phyloP scores from a whole-genome alignment of 768 basidiomycete species.

The Lactarius hengduanensis region DNA sequence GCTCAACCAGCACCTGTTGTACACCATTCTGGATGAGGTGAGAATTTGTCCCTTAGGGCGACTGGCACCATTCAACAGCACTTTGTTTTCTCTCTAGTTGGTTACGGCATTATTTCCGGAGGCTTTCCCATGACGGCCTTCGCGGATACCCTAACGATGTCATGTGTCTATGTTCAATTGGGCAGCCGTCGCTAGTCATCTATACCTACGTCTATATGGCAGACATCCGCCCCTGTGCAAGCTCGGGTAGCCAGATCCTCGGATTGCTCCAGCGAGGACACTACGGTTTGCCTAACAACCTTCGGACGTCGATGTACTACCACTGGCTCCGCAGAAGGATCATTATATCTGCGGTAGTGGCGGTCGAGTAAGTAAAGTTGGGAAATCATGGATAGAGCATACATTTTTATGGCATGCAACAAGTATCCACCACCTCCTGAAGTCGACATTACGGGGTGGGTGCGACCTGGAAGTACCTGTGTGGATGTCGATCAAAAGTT shows the following conservation, averaged over 20 bases:
- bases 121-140: slow-evolving; percentile 25
- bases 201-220: background rate
- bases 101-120: slow-evolving; percentile 64
- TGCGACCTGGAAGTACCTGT: slow-evolving; percentile 87
- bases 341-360: slow-evolving; percentile 46
- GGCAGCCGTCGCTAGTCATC: slow-evolving; percentile 7
- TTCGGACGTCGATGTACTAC: slow-evolving; percentile 45
- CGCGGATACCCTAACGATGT: background rate
- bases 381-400: slow-evolving; percentile 29
- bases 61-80: background rate
- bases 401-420: slow-evolving; percentile 87
- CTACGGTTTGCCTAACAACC: slow-evolving; percentile 32
- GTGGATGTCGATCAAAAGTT: background rate
- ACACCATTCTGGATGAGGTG: slow-evolving; percentile 90
- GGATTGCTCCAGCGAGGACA: background rate
- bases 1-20: slow-evolving; percentile 90
- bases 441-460: slow-evolving; percentile 92
- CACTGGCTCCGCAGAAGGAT: slow-evolving; percentile 58
- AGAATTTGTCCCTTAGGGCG: slow-evolving; percentile 23
- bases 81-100: slow-evolving; percentile 40
- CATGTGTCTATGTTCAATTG: background rate
- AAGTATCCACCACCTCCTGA: slow-evolving; percentile 89
- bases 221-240: background rate
- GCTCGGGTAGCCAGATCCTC: background rate
- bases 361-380: background rate